Evolutionary conservation across 2,329 filamentous ascomycete species (phyloP).

Genomic region (Fusarium sp.): DNA sequence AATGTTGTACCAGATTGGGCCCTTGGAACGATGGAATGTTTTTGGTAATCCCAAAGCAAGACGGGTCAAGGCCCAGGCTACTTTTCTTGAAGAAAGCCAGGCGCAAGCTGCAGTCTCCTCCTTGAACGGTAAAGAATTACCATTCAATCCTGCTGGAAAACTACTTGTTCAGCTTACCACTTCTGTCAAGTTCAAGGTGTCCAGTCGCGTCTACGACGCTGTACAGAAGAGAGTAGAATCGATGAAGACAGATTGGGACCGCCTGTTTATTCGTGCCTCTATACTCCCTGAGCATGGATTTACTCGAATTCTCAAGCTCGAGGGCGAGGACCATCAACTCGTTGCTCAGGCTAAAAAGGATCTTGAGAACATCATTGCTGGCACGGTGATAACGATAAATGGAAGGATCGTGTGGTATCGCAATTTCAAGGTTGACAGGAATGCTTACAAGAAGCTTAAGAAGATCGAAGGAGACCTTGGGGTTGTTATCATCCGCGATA

Average conservation of each 20-base stretch:
- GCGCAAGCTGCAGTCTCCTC: conserved; percentile 53
- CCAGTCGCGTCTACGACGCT: conserved; percentile 52
- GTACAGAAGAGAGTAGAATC: conserved; percentile 50
- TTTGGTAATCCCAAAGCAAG: conserved; percentile 47
- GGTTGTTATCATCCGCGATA: conserved; percentile 25
- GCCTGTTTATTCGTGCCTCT: conserved; percentile 33
- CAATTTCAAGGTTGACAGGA: background rate
- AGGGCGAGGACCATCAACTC: conserved; percentile 15
- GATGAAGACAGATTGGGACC: conserved; percentile 50
- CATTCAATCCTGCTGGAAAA: conserved; percentile 51
- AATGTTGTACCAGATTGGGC: conserved; percentile 51
- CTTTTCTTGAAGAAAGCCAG: conserved; percentile 56
- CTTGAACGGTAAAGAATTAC: conserved; percentile 52
- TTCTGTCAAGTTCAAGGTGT: conserved; percentile 58
- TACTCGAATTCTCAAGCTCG: conserved; percentile 32
- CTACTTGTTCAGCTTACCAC: conserved; percentile 57
- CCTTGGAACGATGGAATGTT: conserved; percentile 55
- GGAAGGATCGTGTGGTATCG: conserved; percentile 19
- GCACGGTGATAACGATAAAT: conserved; percentile 7
- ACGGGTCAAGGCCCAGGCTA: conserved; percentile 57
- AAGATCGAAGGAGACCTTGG: conserved; percentile 13
- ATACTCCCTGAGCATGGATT: conserved; percentile 25
- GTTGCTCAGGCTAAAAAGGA: conserved; percentile 16
- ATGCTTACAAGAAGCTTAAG: background rate
- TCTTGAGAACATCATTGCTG: conserved; percentile 15